Percentiles rank a stretch among this genome's conserved stretches.
Evolutionary conservation across 768 basidiomycete species (phyloP).

Genomic region (Suillus weaverae): DNA sequence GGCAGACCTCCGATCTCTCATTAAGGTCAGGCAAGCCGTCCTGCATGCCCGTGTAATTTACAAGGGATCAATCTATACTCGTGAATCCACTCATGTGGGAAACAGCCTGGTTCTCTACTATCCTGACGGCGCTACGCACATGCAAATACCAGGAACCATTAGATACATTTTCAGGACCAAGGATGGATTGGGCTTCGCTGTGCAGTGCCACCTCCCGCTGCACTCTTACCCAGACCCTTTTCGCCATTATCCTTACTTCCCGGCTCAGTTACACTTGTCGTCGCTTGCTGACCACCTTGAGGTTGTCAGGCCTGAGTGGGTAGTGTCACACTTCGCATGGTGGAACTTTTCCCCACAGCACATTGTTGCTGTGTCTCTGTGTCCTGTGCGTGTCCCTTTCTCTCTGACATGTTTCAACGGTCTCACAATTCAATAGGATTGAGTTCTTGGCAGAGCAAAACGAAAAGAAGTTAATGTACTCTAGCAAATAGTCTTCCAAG

Average conservation of each 20-base stretch:
- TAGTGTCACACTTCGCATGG: conserved; percentile 7
- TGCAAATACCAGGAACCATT: conserved; percentile 12
- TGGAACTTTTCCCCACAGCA: conserved; percentile 10
- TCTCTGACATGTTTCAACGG: background rate
- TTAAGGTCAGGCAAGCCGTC: too few species aligned
- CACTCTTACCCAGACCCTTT: conserved; percentile 3
- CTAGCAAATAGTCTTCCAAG: background rate
- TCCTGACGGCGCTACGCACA: background rate
- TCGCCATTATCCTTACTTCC: conserved; percentile 14
- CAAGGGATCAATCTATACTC: conserved; percentile 9
- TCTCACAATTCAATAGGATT: background rate
- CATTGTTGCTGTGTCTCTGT: conserved; percentile 1
- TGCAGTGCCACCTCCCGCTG: conserved; percentile 2
- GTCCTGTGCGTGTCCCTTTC: background rate
- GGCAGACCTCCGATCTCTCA: too few species aligned
- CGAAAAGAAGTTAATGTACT: background rate
- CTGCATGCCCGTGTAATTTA: background rate
- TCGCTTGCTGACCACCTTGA: background rate
- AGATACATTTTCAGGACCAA: conserved; percentile 7
- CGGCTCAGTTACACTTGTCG: background rate
- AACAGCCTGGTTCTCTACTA: too few species aligned
- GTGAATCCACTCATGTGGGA: too few species aligned
- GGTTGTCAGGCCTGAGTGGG: conserved; percentile 10
- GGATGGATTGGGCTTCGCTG: background rate
- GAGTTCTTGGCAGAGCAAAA: background rate